A percentile compares a stretch with the other conserved stretches of the same genome.
These are phyloP conservation scores for Cochlearia excelsa DNA, from an alignment of 345 rosid genomes.

Conservation along the genomic window DNA sequence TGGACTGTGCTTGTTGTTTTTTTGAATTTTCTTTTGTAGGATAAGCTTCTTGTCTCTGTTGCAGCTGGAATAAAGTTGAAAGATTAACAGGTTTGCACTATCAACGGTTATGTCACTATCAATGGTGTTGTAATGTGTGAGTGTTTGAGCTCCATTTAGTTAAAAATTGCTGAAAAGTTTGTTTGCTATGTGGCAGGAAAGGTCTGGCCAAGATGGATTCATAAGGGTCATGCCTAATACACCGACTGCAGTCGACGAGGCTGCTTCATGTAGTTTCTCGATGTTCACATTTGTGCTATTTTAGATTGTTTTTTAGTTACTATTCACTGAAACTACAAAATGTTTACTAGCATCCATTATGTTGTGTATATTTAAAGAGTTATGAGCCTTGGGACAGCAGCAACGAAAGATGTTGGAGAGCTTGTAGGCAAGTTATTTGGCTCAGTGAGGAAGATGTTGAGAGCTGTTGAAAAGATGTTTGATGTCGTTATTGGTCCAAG, in stretches of 20 bases:
- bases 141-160: background rate
- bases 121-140: background rate
- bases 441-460: constrained; percentile 80
- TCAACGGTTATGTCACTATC: constrained; percentile 5
- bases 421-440: constrained; percentile 69
- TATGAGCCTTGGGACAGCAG: constrained; percentile 77
- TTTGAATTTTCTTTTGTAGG: constrained; percentile 40
- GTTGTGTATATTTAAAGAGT: constrained; percentile 32
- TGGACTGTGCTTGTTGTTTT: too few relatives aligned
- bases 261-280: constrained; percentile 54
- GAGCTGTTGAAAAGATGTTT: constrained; percentile 77
- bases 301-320: too few relatives aligned
- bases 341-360: constrained; percentile 1
- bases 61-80: constrained; percentile 83
- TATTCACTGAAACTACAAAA: background rate
- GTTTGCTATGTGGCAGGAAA: constrained; percentile 45
- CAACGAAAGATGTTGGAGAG: constrained; percentile 71
- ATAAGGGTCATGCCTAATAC: constrained; percentile 93
- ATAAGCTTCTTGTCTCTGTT: constrained; percentile 82
- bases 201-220: constrained; percentile 79
- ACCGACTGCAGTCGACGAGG: constrained; percentile 85
- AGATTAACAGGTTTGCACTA: constrained; percentile 55
- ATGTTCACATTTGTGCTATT: background rate
- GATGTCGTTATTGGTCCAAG: constrained; percentile 93
- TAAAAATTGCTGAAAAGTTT: background rate